These are phyloP conservation scores for Bondarzewia mesenterica DNA, from an alignment of 1,284 basidiomycete species.

Conservation along the genomic window DNA sequence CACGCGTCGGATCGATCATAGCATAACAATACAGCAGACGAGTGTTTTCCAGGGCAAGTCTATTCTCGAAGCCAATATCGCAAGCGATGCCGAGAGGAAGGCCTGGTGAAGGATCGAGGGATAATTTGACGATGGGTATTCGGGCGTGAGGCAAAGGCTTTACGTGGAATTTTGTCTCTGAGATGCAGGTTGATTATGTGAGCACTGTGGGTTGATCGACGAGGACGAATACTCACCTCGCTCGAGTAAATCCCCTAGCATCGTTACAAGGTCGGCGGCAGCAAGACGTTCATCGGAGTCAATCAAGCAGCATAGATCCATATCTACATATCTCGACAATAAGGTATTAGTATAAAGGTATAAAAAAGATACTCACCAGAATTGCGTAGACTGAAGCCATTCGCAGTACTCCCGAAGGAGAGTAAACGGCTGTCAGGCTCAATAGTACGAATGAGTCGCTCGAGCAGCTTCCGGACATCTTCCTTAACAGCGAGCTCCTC, in stretches of 20 bases:
- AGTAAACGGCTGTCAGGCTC: conserved; percentile 87
- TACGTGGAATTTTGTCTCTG: conserved; percentile 96
- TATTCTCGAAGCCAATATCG: conserved; percentile 98
- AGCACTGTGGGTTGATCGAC: conserved; percentile 1
- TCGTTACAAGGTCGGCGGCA: conserved; percentile 88
- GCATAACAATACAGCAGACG: conserved; percentile 95
- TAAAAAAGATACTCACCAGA: conserved; percentile 55
- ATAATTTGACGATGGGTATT: conserved; percentile 98
- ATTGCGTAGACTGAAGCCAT: conserved; percentile 90
- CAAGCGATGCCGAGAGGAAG: conserved; percentile 90
- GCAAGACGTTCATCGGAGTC: conserved; percentile 72
- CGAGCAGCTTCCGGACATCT: conserved; percentile 89
- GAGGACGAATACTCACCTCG: conserved; percentile 55
- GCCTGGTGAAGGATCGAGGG: conserved; percentile 83
- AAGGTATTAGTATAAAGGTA: not conserved
- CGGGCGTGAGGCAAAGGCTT: conserved; percentile 95
- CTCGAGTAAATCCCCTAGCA: conserved; percentile 89
- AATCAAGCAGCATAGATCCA: conserved; percentile 97
- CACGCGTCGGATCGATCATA: conserved; percentile 90
- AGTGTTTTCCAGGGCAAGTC: conserved; percentile 95
- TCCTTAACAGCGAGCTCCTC: conserved; percentile 94
- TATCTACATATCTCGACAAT: conserved; percentile 48
- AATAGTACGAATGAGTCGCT: conserved; percentile 90
- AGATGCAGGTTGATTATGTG: conserved; percentile 8
- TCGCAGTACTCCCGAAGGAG: conserved; percentile 93